Conservation (phyloP, 176 grass and related monocot genomes). For the Avena sativa region DNA sequence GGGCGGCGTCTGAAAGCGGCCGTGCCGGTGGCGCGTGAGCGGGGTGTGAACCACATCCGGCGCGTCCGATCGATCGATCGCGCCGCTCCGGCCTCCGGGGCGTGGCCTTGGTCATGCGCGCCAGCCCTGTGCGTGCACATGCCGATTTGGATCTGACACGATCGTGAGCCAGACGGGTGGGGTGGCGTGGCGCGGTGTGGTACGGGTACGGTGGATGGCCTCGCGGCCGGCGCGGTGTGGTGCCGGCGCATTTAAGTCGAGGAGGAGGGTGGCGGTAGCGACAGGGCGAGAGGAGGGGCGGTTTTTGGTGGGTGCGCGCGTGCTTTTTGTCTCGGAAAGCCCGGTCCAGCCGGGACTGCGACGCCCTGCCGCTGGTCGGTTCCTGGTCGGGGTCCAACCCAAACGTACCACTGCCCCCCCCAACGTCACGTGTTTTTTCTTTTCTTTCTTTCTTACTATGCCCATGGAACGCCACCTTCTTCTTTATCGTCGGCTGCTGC, state of each 20-base stretch:
- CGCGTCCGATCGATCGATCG: neutral
- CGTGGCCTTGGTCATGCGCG: too few relatives aligned
- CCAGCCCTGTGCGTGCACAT: conserved; percentile 4
- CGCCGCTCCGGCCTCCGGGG: neutral
- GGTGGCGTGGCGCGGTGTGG: neutral
- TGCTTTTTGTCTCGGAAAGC: conserved; percentile 45
- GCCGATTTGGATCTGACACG: conserved; percentile 4
- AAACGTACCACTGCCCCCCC: neutral
- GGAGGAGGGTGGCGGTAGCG: neutral
- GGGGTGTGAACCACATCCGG: neutral
- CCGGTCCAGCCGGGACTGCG: conserved; percentile 56
- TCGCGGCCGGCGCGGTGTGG: conserved; percentile 27
- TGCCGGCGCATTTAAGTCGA: conserved; percentile 22
- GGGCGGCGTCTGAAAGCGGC: conserved; percentile 28
- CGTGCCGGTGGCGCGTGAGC: neutral
- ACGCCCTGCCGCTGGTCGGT: conserved; percentile 54
- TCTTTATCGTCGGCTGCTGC: neutral
- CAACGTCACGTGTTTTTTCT: neutral
- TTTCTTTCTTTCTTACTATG: too few relatives aligned
- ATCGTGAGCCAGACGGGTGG: neutral
- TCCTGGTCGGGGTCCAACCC: conserved; percentile 34
- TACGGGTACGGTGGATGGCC: neutral
- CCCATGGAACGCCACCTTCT: neutral
- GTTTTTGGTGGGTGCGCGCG: neutral
- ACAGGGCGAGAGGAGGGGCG: neutral